These are phyloP conservation scores for Penicillium roqueforti DNA, from an alignment of 495 filamentous ascomycete genomes.

Conservation along the genomic window DNA sequence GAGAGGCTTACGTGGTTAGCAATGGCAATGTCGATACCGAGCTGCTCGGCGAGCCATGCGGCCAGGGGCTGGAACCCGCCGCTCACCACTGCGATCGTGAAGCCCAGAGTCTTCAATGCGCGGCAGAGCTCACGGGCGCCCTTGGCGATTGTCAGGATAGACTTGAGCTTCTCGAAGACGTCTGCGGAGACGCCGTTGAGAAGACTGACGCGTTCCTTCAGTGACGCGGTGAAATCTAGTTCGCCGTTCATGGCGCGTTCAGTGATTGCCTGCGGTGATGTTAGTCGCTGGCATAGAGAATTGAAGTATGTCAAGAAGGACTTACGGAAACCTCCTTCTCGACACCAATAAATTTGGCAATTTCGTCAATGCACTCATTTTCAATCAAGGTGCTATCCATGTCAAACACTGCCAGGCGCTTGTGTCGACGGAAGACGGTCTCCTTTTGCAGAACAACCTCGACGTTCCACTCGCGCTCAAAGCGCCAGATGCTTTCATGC, in stretches of 20 bases:
- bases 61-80: constrained; percentile 90
- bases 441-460: constrained; percentile 72
- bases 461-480: constrained; percentile 83
- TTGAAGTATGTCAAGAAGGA: not conserved
- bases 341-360: constrained; percentile 75
- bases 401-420: constrained; percentile 86
- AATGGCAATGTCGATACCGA: constrained; percentile 80
- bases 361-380: constrained; percentile 94
- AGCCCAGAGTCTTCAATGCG: constrained; percentile 69
- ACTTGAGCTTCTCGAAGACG: constrained; percentile 74
- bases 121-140: constrained; percentile 71
- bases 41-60: constrained; percentile 70
- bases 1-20: constrained; percentile 66
- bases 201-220: constrained; percentile 72
- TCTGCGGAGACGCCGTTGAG: constrained; percentile 73
- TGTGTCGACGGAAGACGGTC: constrained; percentile 66
- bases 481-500: constrained; percentile 74
- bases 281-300: not conserved
- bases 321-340: constrained; percentile 60
- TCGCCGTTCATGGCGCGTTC: constrained; percentile 93
- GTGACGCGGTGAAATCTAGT: constrained; percentile 81
- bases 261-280: constrained; percentile 61
- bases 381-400: constrained; percentile 97
- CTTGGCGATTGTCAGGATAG: constrained; percentile 70
- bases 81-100: constrained; percentile 82